Evolutionary conservation across 768 basidiomycete genomes (phyloP).

Genomic region (Terana coerulea): DNA sequence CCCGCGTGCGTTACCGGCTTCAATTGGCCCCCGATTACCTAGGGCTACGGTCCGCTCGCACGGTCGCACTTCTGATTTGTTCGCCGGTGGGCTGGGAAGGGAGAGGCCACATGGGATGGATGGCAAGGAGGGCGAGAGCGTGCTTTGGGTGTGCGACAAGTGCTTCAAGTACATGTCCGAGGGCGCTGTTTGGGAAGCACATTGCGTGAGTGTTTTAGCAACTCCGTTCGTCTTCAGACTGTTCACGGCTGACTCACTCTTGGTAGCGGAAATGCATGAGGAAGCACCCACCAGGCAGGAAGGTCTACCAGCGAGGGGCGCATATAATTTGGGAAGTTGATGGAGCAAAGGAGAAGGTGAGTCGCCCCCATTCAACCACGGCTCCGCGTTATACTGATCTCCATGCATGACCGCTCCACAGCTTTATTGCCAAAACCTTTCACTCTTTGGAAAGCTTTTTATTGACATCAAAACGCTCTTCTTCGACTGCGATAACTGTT

Average conservation of each 20-base stretch:
- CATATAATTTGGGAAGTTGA: conserved; percentile 96
- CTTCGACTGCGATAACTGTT: conserved; percentile 86
- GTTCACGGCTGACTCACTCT: conserved; percentile 15
- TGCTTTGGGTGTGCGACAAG: conserved; percentile 82
- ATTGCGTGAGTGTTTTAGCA: conserved; percentile 43
- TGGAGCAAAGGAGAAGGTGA: conserved; percentile 78
- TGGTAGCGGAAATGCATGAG: conserved; percentile 62
- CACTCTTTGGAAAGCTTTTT: conserved; percentile 96
- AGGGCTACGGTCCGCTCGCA: conserved; percentile 50
- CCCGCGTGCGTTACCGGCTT: conserved; percentile 47
- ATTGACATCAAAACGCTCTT: conserved; percentile 97
- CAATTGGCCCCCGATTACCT: not conserved
- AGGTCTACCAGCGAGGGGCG: conserved; percentile 87
- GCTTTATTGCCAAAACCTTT: conserved; percentile 96
- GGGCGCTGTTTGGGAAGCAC: conserved; percentile 64
- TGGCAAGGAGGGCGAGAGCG: conserved; percentile 42
- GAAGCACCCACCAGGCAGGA: conserved; percentile 78
- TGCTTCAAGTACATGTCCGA: conserved; percentile 98
- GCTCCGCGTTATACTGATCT: not conserved
- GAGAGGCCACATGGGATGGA: conserved; percentile 23
- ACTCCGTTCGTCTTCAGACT: not conserved
- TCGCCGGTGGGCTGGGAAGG: conserved; percentile 59
- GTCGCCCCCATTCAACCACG: conserved; percentile 12
- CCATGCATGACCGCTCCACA: conserved; percentile 28
- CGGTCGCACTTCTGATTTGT: conserved; percentile 69